Percentiles rank a stretch among this genome's conserved stretches.
Conservation (phyloP, 768 basidiomycete genomes). For the Collybiopsis luxurians region DNA sequence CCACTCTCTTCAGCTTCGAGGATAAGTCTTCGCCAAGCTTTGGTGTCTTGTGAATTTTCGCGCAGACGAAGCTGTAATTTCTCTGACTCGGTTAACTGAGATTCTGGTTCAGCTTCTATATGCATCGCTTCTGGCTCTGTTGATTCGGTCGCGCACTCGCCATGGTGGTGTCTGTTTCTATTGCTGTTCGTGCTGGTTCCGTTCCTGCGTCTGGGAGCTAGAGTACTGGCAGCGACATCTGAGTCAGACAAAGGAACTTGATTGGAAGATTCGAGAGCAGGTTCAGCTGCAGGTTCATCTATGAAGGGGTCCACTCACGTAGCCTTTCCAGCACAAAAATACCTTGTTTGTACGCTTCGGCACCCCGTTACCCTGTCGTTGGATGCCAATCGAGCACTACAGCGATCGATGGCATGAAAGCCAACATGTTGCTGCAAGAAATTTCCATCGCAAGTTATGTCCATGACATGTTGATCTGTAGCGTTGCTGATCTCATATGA, state of each 20-base stretch:
- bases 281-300: not conserved
- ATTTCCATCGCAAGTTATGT: no score
- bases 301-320: no score
- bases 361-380: no score
- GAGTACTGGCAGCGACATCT: not conserved
- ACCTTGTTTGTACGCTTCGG: no score
- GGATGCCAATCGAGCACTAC: no score
- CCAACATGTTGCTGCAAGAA: no score
- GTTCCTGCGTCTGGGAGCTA: no score
- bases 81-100: constrained; percentile 69
- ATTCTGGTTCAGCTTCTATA: not conserved
- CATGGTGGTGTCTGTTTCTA: not conserved
- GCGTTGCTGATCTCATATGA: no score
- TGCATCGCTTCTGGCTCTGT: not conserved
- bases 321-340: no score
- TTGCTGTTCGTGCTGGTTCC: no score
- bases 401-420: no score
- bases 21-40: constrained; percentile 75
- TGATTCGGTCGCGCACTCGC: not conserved
- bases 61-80: constrained; percentile 55
- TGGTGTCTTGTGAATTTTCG: constrained; percentile 69
- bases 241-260: not conserved
- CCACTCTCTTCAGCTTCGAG: constrained; percentile 72
- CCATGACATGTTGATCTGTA: no score
- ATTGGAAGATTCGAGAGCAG: not conserved